Evolutionary conservation across 78 protist genomes (phyloP), one percentile per base, ranked within the genome.

Genomic region (Cavenderia fasciculata): DNA sequence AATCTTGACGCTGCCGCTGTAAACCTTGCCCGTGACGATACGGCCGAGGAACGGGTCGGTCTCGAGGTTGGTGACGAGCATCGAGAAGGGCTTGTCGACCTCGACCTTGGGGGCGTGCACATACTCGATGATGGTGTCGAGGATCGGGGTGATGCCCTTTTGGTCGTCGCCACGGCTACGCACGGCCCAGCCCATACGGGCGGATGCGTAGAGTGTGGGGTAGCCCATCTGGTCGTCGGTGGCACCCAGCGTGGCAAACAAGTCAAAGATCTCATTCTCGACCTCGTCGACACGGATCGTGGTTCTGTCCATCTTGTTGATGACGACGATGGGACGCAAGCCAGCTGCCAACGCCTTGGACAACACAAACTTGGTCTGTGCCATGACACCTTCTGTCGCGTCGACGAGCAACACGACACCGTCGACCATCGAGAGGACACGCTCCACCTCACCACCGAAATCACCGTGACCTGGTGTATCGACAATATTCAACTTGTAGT

Each of bases 381-480:
- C 84, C 97, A 89, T 94, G 59, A 94, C 95, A 34, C 99, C 99
- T 73, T 97, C 99, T 2, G 95, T 74, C 2, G 98, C 98, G 44
- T 97, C 98, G 33, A 97, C 98, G 38, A 97, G 65, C 10, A 97
- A 94, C 1, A 95, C 85, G 2, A 95, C 95, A 36, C 97, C 97
- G 29, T 96, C 97, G 23, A 96, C 97, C 85, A 96, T 90, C 21
- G 75, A 33, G 51, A 96, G 33, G 3, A 85, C 91, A 27, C 97
- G 97, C 82, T 96, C 97, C 2, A 95, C 98, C 59, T 96, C 98
- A 59, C 98, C 98, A 43, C 96, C 96, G 34, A 96, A 96, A 84
- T 96, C 98, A 38, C 95, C 96, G 90, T 96, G 98, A 47, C 98
- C 98, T 54, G 98, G 98, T 33, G 98, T 96, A 74, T 96, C 98